Conservation (phyloP, 208 protist species). For the Wallacemonas collosoma region DNA sequence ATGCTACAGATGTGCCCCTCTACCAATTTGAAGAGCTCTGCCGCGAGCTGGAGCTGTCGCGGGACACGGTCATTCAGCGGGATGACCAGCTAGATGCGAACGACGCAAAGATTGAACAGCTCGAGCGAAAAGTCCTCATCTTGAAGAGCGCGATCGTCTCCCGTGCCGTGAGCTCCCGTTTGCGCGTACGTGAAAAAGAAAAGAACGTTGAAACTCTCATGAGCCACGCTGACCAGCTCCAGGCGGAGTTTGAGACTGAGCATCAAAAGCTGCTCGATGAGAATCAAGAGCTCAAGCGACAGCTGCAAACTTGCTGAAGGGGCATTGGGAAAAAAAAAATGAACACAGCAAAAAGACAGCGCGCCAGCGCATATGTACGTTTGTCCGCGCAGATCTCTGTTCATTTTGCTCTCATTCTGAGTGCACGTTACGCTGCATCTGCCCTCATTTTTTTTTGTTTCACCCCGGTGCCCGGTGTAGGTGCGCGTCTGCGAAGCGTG, state of each 20-base stretch:
- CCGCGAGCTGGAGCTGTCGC: conserved; percentile 57
- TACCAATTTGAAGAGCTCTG: conserved; percentile 71
- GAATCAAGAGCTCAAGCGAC: conserved; percentile 40
- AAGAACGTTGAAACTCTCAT: conserved; percentile 55
- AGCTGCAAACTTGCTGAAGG: conserved; percentile 17
- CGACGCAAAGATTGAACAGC: conserved; percentile 76
- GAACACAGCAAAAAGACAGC: neutral
- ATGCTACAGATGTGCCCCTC: conserved; percentile 63
- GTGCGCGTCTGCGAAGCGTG: too few relatives aligned
- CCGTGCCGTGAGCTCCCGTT: conserved; percentile 49
- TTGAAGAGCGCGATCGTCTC: conserved; percentile 75
- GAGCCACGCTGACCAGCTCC: conserved; percentile 48
- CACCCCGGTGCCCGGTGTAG: too few relatives aligned
- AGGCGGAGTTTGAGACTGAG: conserved; percentile 59
- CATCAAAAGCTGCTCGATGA: conserved; percentile 49
- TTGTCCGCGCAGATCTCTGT: too few relatives aligned
- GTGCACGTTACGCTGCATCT: too few relatives aligned
- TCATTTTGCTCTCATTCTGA: too few relatives aligned
- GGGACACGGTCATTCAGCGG: conserved; percentile 62
- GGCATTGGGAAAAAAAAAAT: neutral
- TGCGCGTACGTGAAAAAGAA: conserved; percentile 63
- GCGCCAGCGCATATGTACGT: too few relatives aligned
- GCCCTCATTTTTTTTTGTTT: too few relatives aligned
- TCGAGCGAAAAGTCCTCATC: conserved; percentile 72
- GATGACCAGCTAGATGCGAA: conserved; percentile 69